phyloP scores from a whole-genome alignment of 208 protist genomes.

The Trypanosomatidae sp. region DNA sequence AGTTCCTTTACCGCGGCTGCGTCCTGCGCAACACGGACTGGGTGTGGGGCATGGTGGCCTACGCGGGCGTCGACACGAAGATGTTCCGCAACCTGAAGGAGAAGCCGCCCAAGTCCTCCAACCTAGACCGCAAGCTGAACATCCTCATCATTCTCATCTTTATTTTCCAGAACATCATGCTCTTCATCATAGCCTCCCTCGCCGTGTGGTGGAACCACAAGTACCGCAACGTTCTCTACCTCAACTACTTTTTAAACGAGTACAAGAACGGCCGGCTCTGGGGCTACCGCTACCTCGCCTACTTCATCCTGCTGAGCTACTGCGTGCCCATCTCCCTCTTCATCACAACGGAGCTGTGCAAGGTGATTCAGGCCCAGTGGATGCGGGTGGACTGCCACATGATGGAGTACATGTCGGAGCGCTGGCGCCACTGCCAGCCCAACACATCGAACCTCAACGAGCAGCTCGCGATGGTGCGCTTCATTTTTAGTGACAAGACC shows the following conservation, averaged over 20 bases:
- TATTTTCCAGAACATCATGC: constrained; percentile 67
- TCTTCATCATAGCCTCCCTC: constrained; percentile 72
- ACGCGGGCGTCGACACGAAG: constrained; percentile 92
- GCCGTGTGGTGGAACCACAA: constrained; percentile 54
- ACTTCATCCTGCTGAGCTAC: constrained; percentile 91
- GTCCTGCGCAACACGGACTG: constrained; percentile 92
- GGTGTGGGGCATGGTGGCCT: constrained; percentile 93
- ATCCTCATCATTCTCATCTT: constrained; percentile 79
- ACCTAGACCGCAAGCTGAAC: constrained; percentile 87
- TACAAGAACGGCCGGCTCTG: constrained; percentile 39
- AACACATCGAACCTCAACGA: constrained; percentile 94
- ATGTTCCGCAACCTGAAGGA: constrained; percentile 91
- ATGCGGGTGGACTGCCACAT: constrained; percentile 84
- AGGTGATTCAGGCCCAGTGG: constrained; percentile 90
- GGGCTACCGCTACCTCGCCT: constrained; percentile 82
- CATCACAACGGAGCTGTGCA: constrained; percentile 91
- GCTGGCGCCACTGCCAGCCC: constrained; percentile 68
- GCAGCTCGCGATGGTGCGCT: constrained; percentile 85
- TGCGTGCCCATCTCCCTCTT: constrained; percentile 93
- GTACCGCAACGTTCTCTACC: constrained; percentile 66
- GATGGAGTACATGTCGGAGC: constrained; percentile 76
- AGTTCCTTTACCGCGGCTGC: constrained; percentile 92
- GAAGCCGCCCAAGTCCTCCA: constrained; percentile 85
- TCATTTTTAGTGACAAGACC: constrained; percentile 94
- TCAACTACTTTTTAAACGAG: constrained; percentile 58